Base-by-base conservation (phyloP, 768 basidiomycete species). In the Coprinopsis sp. region DNA sequence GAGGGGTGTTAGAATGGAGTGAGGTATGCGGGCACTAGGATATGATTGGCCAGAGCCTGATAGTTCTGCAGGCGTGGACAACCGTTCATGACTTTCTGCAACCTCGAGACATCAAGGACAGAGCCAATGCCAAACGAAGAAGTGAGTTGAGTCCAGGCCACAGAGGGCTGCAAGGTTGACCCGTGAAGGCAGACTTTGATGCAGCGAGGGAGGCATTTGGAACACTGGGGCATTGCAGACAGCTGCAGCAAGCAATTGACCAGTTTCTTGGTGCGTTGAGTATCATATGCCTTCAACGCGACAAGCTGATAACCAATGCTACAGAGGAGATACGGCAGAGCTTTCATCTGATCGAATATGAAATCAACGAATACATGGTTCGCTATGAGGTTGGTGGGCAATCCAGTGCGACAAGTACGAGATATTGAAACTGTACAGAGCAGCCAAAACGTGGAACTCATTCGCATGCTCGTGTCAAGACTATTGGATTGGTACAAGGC, bases 401-500 rank as follows among this genome's bases (percentile, higher is more conserved):
- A 21, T 36, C 3, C 14, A 22, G 27, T 23, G 40, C 1, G 14
- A 16, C 3, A 3, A 14, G 10, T 23, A 14, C 43, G 11, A 21
- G 18, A 16, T 22, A 31, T 14, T 33, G 39, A 37, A 18, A 49
- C 23, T 24, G 16, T 37, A 11, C 51, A 86, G 81, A 59, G 62
- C 31, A 68, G 69, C 21, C 59, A 66, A 16, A 73, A 81, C 47
- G 66, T 77, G 1, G 64, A 71, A 22, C 58, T 76, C 19, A 70
- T 91, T 6, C 67, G 69, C 11, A 63, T 66, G 21, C 73, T 91
- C 18, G 67, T 90, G 1, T 70, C 72, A 42, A 72, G 81, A 28
- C 62, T 91, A 3, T 64, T 80, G 14, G 74, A 81, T 19, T 91
- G 89, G 89, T 86, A 82, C 58, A 72, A 72, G 43, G 74, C 78